Evolutionary conservation across 192 early-diverging fungal genomes (phyloP), one percentile per base, ranked within the genome.

Genomic region (Backusella sp.): DNA sequence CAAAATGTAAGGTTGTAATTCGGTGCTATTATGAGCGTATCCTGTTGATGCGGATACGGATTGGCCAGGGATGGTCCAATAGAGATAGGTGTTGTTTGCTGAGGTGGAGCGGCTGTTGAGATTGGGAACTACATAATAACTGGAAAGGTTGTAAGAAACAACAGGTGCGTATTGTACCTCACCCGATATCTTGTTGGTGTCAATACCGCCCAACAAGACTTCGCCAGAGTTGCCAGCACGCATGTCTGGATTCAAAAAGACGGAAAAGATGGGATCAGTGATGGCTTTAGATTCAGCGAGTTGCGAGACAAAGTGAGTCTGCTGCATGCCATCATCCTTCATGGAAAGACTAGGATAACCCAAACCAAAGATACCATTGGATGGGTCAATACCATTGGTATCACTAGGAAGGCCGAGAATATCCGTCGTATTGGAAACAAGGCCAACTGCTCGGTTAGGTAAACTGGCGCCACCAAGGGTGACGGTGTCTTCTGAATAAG

Each of bases 121-220:
- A 41, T 70, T 42, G 6, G 75, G 28, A 1, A 34, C 17, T 1
- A 44, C 17, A 23, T 44, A 41, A 23, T 68, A 37, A 21, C 30
- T 37, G 15, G 28, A 53, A 21, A 79, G 3, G 23, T 74, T 32
- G 26, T 74, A 79, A 19, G 28, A 12, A 11, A 79, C 68, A 0
- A 79, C 77, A 34, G 77, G 77, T 4, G 79, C 73, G 73, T 87
- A 89, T 23, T 62, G 83, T 39, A 89, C 72, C 11, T 66, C 30
- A 14, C 86, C 87, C 12, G 83, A 76, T 0, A 41, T 23, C 59
- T 83, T 86, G 39, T 66, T 66, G 7, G 69, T 36, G 70, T 89
- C 87, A 39, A 82, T 70, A 26, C 86, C 87, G 72, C 85, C 86
- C 70, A 90, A 77, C 8, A 66, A 72, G 30, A 90, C 77, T 42